phyloP scores from a whole-genome alignment of 306 rosid genomes.

The Gleditsia sinensis region DNA sequence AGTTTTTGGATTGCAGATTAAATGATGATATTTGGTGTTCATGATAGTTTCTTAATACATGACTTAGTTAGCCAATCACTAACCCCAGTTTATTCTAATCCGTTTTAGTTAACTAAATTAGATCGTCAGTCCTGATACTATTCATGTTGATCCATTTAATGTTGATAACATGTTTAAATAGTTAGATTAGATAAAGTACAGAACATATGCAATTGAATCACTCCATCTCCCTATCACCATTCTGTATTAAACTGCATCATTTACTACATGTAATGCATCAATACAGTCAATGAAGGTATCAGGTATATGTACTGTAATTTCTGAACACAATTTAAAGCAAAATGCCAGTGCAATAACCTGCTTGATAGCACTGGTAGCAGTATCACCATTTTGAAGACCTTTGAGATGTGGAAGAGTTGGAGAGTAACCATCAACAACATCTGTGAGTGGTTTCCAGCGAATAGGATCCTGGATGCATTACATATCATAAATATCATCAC shows the following conservation, averaged over 20 bases:
- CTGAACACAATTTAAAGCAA: slow-evolving; percentile 4
- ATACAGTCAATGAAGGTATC: slow-evolving; percentile 13
- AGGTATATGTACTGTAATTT: neutral
- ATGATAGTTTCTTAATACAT: neutral
- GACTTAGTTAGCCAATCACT: neutral
- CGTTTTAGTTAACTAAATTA: slow-evolving; percentile 22
- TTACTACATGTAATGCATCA: slow-evolving; percentile 15
- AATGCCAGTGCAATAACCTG: slow-evolving; percentile 64
- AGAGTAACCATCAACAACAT: slow-evolving; percentile 98
- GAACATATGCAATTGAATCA: slow-evolving; percentile 2
- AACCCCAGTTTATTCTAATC: neutral
- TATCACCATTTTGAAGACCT: slow-evolving; percentile 99
- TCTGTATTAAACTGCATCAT: slow-evolving; percentile 15
- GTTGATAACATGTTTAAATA: slow-evolving; percentile 14
- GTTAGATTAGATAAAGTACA: slow-evolving; percentile 26
- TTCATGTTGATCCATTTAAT: slow-evolving; percentile 10
- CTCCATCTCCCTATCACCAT: neutral
- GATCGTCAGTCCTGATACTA: neutral
- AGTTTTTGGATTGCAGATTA: slow-evolving; percentile 1
- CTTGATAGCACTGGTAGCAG: slow-evolving; percentile 98
- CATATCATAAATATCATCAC: neutral
- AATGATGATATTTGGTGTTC: neutral
- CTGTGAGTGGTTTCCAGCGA: slow-evolving; percentile 95
- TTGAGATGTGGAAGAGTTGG: slow-evolving; percentile 98
- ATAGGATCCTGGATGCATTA: slow-evolving; percentile 79